These are phyloP conservation scores for Dryas drummondii DNA, from an alignment of 306 rosid species.

Conservation along the genomic window DNA sequence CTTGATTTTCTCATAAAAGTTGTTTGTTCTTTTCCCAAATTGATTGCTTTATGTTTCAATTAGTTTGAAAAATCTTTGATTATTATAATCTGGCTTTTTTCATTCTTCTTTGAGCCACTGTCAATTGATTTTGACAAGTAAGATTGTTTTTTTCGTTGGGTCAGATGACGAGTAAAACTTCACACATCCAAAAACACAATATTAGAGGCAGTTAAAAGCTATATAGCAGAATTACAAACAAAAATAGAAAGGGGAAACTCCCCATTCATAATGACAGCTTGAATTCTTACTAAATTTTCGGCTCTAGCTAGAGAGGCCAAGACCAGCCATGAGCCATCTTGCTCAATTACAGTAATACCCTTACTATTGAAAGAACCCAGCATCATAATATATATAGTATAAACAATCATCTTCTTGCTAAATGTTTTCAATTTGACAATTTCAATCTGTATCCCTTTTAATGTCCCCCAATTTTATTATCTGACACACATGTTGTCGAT, in stretches of 20 bases:
- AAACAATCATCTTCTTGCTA: not conserved
- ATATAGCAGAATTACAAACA: not conserved
- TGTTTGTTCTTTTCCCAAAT: too few relatives aligned
- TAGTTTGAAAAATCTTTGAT: not conserved
- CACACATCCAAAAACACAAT: not conserved
- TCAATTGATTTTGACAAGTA: not conserved
- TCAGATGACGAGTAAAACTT: too few relatives aligned
- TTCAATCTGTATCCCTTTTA: too few relatives aligned
- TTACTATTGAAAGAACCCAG: not conserved
- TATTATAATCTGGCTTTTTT: not conserved
- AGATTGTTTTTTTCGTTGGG: too few relatives aligned
- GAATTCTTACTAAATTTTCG: too few relatives aligned
- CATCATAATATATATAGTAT: too few relatives aligned
- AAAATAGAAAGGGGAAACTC: not conserved
- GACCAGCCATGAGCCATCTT: too few relatives aligned
- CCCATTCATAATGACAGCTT: too few relatives aligned
- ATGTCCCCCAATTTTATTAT: too few relatives aligned
- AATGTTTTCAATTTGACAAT: not conserved
- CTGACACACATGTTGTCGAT: too few relatives aligned
- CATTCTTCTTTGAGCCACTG: not conserved
- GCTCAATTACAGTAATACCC: not conserved
- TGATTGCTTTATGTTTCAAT: not conserved
- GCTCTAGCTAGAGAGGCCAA: too few relatives aligned
- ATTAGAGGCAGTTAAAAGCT: too few relatives aligned
- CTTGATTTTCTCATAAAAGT: not conserved